A percentile compares a stretch with the other conserved stretches of the same genome.
Evolutionary conservation across 192 early-diverging fungal genomes (phyloP).

Genomic region (Pilobolus umbonatus): DNA sequence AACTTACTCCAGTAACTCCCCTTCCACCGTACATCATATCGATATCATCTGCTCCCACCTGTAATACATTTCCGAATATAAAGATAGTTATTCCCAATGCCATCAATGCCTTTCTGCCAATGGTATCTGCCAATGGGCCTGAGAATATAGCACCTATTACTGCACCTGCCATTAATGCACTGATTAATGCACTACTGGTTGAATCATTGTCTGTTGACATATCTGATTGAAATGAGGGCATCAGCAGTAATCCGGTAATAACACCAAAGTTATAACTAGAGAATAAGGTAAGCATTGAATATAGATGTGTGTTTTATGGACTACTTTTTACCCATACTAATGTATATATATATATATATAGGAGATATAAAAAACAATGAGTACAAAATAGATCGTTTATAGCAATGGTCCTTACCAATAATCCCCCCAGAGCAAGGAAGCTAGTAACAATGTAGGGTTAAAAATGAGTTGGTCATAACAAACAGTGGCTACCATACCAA

Average conservation of each 20-base stretch:
- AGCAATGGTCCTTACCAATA: slow-evolving; percentile 13
- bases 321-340: slow-evolving; percentile 14
- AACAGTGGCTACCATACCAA: not conserved
- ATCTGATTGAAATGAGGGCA: slow-evolving; percentile 19
- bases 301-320: not conserved
- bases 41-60: slow-evolving; percentile 43
- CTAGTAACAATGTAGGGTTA: not conserved
- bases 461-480: not conserved
- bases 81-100: slow-evolving; percentile 45
- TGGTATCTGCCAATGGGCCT: slow-evolving; percentile 50
- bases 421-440: slow-evolving; percentile 27
- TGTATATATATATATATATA: not conserved
- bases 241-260: slow-evolving; percentile 29
- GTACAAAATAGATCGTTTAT: not conserved
- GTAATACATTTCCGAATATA: slow-evolving; percentile 48
- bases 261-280: slow-evolving; percentile 32
- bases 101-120: slow-evolving; percentile 47
- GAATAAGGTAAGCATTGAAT: not conserved
- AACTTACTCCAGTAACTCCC: slow-evolving; percentile 45
- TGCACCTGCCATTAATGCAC: slow-evolving; percentile 56
- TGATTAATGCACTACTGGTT: slow-evolving; percentile 4
- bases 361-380: not conserved
- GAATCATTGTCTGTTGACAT: not conserved
- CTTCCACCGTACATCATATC: slow-evolving; percentile 47
- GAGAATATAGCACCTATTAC: slow-evolving; percentile 63